A percentile compares a stretch with the other conserved stretches of the same genome.
Evolutionary conservation across 1,284 basidiomycete genomes (phyloP).

Genomic region (Ganoderma meredithae): DNA sequence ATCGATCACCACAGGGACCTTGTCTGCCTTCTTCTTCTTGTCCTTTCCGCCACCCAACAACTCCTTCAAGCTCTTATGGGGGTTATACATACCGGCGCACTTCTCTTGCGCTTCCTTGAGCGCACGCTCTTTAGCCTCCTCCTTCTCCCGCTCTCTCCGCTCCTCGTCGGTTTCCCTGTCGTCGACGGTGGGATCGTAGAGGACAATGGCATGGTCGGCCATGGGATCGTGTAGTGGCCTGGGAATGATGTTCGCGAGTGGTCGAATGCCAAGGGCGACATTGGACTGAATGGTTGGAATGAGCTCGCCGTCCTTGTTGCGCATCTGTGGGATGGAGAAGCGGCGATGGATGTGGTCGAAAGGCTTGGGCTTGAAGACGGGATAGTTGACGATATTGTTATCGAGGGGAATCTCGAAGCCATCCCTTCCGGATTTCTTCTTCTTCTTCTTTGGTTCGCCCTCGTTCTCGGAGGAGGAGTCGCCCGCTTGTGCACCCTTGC

Average conservation of each 20-base stretch:
- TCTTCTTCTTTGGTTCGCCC: slow-evolving; percentile 63
- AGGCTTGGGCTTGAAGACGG: slow-evolving; percentile 86
- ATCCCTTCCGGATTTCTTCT: slow-evolving; percentile 59
- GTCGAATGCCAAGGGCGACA: slow-evolving; percentile 87
- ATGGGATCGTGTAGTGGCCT: slow-evolving; percentile 96
- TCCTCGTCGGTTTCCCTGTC: slow-evolving; percentile 89
- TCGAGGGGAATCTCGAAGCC: slow-evolving; percentile 51
- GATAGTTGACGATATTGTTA: slow-evolving; percentile 74
- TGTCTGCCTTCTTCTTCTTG: slow-evolving; percentile 72
- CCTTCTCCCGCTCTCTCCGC: slow-evolving; percentile 70
- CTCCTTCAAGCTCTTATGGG: slow-evolving; percentile 90
- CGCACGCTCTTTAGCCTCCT: slow-evolving; percentile 71
- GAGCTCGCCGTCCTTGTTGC: slow-evolving; percentile 77
- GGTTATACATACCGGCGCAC: slow-evolving; percentile 78
- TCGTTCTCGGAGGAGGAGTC: slow-evolving; percentile 46
- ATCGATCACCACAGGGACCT: slow-evolving; percentile 97
- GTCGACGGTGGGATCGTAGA: slow-evolving; percentile 97
- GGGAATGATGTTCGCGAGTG: slow-evolving; percentile 85
- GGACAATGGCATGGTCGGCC: slow-evolving; percentile 96
- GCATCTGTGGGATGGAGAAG: slow-evolving; percentile 92
- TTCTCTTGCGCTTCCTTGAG: slow-evolving; percentile 73
- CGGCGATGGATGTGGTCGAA: slow-evolving; percentile 69
- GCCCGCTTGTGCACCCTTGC: slow-evolving; percentile 69
- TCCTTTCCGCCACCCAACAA: slow-evolving; percentile 83
- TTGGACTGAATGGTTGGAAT: slow-evolving; percentile 74